Evolutionary conservation across 1,284 basidiomycete species (phyloP).

Genomic region (Xerocomus cyaneibrunnescens): DNA sequence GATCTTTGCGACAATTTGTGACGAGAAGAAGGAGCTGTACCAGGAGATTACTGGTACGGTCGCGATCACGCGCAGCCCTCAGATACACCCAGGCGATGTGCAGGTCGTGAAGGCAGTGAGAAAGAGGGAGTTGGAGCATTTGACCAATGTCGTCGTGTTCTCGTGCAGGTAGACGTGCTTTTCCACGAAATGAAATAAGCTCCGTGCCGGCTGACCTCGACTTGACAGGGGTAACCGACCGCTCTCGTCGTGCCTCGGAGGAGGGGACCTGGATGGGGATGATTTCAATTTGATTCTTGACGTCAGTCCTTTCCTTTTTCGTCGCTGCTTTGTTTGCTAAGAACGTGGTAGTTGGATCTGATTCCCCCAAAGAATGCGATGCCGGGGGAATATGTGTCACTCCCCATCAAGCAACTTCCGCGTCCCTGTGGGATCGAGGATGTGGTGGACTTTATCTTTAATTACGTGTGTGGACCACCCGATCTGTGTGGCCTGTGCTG

Average conservation of each 20-base stretch:
- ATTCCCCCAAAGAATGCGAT: conserved; percentile 17
- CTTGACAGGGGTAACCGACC: conserved; percentile 40
- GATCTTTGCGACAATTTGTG: conserved; percentile 42
- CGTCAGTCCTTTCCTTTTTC: conserved; percentile 26
- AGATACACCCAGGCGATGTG: conserved; percentile 52
- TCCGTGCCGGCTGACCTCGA: conserved; percentile 7
- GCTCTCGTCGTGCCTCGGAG: conserved; percentile 45
- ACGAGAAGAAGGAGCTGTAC: conserved; percentile 30
- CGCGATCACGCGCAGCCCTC: conserved; percentile 50
- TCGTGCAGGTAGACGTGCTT: conserved; percentile 33
- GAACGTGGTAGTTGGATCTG: conserved; percentile 29
- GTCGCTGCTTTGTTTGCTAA: conserved; percentile 9
- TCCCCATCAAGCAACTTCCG: conserved; percentile 36
- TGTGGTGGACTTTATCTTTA: conserved; percentile 50
- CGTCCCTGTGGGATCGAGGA: conserved; percentile 44
- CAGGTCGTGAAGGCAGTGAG: conserved; percentile 46
- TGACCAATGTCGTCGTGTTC: conserved; percentile 42
- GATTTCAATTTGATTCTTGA: conserved; percentile 43
- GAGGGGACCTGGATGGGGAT: conserved; percentile 50
- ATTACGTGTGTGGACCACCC: conserved; percentile 38
- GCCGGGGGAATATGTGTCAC: conserved; percentile 41
- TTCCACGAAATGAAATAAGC: neutral
- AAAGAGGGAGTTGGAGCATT: conserved; percentile 35
- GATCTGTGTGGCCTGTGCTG: neutral
- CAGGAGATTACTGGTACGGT: conserved; percentile 40